phyloP scores from a whole-genome alignment of 441 rosid species.

The Populus hybrid region DNA sequence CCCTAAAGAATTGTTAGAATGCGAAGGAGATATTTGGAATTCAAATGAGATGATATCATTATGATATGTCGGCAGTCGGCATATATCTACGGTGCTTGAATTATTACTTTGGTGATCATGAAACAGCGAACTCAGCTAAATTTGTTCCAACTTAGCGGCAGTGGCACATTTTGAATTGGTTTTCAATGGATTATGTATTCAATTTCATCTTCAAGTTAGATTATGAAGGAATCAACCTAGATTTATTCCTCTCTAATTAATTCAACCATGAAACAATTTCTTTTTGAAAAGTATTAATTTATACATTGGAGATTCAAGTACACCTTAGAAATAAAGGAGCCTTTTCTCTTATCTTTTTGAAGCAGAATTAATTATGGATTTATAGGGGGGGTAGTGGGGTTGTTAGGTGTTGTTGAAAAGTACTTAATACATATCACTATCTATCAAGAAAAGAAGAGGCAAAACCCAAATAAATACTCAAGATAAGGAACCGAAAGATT shows the following conservation, averaged over 20 bases:
- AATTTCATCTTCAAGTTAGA: too few relatives aligned
- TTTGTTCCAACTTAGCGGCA: too few relatives aligned
- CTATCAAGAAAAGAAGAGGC: background rate
- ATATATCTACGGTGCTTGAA: background rate
- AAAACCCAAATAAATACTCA: background rate
- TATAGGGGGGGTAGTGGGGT: background rate
- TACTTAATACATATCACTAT: background rate
- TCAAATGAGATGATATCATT: background rate
- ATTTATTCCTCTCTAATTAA: too few relatives aligned
- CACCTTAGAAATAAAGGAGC: too few relatives aligned
- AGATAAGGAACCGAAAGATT: background rate
- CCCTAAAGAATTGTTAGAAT: too few relatives aligned
- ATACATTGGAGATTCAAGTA: too few relatives aligned
- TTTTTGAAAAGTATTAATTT: too few relatives aligned
- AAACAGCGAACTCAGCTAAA: background rate
- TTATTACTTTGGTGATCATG: background rate
- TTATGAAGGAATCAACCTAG: too few relatives aligned
- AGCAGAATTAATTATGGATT: background rate
- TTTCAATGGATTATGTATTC: too few relatives aligned
- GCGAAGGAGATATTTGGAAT: background rate
- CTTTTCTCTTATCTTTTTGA: too few relatives aligned
- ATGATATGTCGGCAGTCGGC: slow-evolving; percentile 11
- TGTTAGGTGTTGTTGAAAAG: slow-evolving; percentile 13
- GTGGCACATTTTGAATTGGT: too few relatives aligned
- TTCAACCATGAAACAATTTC: too few relatives aligned